phyloP scores from a whole-genome alignment of 2,329 filamentous ascomycete genomes.

The Atkinsonella texensis region DNA sequence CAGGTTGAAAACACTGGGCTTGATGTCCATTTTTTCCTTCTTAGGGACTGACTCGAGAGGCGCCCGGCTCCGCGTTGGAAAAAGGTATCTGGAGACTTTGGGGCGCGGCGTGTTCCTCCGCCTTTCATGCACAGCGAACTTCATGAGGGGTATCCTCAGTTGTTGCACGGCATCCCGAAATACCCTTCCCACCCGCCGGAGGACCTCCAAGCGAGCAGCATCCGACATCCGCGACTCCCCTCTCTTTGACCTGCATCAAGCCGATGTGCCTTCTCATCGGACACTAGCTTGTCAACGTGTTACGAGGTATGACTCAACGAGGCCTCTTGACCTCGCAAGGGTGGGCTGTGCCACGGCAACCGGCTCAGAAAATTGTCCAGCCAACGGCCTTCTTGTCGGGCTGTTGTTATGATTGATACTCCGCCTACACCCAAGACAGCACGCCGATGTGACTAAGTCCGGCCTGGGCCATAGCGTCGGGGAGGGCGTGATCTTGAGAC shows the following conservation, averaged over 20 bases:
- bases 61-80: too few species aligned
- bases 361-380: neutral
- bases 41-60: too few species aligned
- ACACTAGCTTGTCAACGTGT: neutral
- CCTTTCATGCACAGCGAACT: too few species aligned
- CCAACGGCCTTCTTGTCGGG: neutral
- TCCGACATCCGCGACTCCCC: neutral
- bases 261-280: neutral
- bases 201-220: neutral
- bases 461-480: neutral
- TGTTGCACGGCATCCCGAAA: too few species aligned
- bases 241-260: neutral
- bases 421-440: neutral
- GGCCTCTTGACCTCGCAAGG: neutral
- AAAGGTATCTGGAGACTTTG: too few species aligned
- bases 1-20: neutral
- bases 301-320: neutral
- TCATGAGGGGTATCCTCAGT: too few species aligned
- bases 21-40: too few species aligned
- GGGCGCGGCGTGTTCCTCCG: too few species aligned
- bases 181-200: too few species aligned
- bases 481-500: too few species aligned
- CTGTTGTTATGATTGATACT: neutral
- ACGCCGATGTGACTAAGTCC: neutral
- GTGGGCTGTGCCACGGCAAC: neutral